Base-by-base conservation (phyloP, 495 filamentous ascomycete genomes). In the Oidiodendron maius region DNA sequence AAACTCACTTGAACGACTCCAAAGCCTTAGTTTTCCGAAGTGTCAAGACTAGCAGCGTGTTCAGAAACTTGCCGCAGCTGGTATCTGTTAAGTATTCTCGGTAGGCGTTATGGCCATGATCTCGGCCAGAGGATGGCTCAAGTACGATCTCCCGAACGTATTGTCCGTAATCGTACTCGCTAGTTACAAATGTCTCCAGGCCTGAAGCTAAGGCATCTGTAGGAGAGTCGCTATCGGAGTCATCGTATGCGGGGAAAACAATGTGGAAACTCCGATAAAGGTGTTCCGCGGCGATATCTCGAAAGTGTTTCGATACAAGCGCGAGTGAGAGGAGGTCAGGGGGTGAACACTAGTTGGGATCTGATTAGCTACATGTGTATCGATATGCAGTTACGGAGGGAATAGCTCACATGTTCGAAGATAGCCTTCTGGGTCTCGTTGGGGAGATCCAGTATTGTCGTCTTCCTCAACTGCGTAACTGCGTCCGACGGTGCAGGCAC, bases 1-100 rank as follows among this genome's bases (percentile, higher is more conserved):
- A 38, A 10, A 54, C 70, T 48, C 55, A 77, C 76, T 61, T 67
- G 59, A 84, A 83, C 9, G 61, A 63, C 56, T 84, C 80, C 36
- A 84, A 65, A 0, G 69, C 63, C 20, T 53, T 65, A 22, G 77
- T 71, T 45, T 73, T 74, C 41, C 70, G 72, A 41, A 82, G 46
- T 0, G 74, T 69, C 47, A 81, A 55, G n/a, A 80, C 69, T 3
- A 84, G 55, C 16, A 80, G 58, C 0, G 76, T 80, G 47, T 78
- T 84, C 64, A 84, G 67, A 22, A 82, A 77, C 60, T 80, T 83
- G 8, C 74, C 76, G 53, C 71, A 77, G 61, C 70, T 75, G 24
- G 65, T 56, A 28, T 53, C 67, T 46, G 70, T 70, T 3, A 68
- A 61, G 44, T 74, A 78, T 0, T 68, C 54, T 37, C 68, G 65